A percentile compares a stretch with the other conserved stretches of the same genome.
phyloP scores from a whole-genome alignment of 495 filamentous ascomycete species.

The Bacidia rubella region DNA sequence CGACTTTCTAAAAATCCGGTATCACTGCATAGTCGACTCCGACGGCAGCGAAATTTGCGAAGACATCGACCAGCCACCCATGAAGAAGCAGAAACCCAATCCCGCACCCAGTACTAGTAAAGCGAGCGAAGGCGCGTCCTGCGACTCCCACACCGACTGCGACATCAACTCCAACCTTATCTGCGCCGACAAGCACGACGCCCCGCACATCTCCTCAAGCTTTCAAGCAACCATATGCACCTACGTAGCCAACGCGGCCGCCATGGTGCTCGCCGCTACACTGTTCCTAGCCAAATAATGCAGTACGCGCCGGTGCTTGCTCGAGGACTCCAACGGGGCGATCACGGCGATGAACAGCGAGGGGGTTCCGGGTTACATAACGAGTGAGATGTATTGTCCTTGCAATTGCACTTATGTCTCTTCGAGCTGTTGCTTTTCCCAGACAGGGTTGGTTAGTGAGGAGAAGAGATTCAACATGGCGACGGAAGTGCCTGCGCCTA shows the following conservation, averaged over 20 bases:
- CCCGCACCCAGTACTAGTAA: background rate
- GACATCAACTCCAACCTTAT: background rate
- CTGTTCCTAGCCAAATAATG: background rate
- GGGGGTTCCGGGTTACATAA: background rate
- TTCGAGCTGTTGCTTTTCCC: background rate
- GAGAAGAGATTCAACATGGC: background rate
- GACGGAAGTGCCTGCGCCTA: background rate
- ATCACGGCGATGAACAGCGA: background rate
- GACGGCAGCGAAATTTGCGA: background rate
- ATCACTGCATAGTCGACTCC: background rate
- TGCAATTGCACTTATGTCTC: background rate
- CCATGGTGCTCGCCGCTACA: background rate
- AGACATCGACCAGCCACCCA: background rate
- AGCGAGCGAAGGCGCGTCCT: background rate
- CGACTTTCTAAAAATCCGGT: background rate
- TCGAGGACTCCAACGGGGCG: background rate
- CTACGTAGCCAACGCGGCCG: background rate
- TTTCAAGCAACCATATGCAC: background rate
- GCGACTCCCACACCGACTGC: background rate
- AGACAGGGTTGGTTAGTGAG: background rate
- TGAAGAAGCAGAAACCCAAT: background rate
- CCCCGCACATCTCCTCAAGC: background rate
- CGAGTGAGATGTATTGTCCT: background rate
- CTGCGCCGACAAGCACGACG: background rate
- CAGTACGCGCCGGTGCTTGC: background rate